Evolutionary conservation across 2,329 filamentous ascomycete species (phyloP).

Genomic region (Seiridium unicorne): DNA sequence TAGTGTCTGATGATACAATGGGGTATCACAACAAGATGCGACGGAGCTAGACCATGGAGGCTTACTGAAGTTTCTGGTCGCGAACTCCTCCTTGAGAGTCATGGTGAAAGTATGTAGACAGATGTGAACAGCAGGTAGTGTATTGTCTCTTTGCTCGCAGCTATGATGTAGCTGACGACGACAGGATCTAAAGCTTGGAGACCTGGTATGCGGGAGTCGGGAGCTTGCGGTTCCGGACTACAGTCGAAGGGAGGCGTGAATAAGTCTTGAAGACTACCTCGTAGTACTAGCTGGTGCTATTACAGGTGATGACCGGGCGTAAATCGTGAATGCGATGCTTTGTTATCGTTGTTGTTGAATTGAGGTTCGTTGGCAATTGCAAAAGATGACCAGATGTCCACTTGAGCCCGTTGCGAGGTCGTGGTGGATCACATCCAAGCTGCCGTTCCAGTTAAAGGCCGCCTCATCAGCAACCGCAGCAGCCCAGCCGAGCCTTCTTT

Average conservation of each 20-base stretch:
- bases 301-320: neutral
- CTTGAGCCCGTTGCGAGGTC: neutral
- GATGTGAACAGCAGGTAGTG: neutral
- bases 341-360: neutral
- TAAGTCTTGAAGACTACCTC: neutral
- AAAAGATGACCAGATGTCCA: constrained; percentile 6
- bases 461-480: constrained; percentile 1
- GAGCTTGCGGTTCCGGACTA: neutral
- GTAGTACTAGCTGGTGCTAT: neutral
- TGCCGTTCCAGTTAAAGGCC: constrained; percentile 1
- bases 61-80: constrained; percentile 73
- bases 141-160: neutral
- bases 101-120: constrained; percentile 45
- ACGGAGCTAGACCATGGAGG: neutral
- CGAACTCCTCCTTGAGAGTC: constrained; percentile 71
- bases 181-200: neutral
- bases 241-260: neutral
- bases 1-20: constrained; percentile 21
- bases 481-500: neutral
- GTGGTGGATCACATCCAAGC: neutral
- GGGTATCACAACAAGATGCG: neutral
- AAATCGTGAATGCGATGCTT: neutral
- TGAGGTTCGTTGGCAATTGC: neutral
- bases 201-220: neutral
- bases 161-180: constrained; percentile 4